A percentile compares a stretch with the other conserved stretches of the same genome.
phyloP scores from a whole-genome alignment of 305 asterid species.

The Nicotiana rustica region DNA sequence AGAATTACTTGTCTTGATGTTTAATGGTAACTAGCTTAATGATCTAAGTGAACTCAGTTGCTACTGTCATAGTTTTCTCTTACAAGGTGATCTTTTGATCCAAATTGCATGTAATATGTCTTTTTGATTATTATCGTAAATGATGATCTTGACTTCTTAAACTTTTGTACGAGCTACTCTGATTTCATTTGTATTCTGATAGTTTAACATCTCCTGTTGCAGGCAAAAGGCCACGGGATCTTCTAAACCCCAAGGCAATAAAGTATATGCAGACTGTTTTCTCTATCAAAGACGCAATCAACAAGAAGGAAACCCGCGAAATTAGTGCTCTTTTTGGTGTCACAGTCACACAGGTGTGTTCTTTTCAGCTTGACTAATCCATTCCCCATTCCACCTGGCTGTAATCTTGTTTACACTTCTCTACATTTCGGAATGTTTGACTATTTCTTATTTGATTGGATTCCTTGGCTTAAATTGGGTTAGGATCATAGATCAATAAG shows the following conservation, averaged over 20 bases:
- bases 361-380: not conserved
- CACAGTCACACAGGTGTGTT: constrained; percentile 81
- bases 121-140: constrained; percentile 13
- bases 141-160: constrained; percentile 3
- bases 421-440: not conserved
- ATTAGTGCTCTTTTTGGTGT: constrained; percentile 94
- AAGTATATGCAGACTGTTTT: constrained; percentile 88
- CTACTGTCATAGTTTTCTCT: not conserved
- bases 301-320: constrained; percentile 92
- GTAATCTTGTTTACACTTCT: not conserved
- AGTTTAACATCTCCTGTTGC: constrained; percentile 38
- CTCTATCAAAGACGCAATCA: constrained; percentile 81
- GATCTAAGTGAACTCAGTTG: constrained; percentile 23
- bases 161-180: constrained; percentile 1
- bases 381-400: constrained; percentile 13
- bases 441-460: constrained; percentile 8
- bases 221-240: constrained; percentile 98
- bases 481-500: not conserved
- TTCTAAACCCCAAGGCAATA: constrained; percentile 92
- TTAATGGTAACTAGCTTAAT: constrained; percentile 8
- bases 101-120: not conserved
- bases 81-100: constrained; percentile 20
- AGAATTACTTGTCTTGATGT: constrained; percentile 28
- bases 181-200: constrained; percentile 19
- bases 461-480: constrained; percentile 24